phyloP scores from a whole-genome alignment of 2,329 filamentous ascomycete genomes.

The Neopestalotiopsis rosae region DNA sequence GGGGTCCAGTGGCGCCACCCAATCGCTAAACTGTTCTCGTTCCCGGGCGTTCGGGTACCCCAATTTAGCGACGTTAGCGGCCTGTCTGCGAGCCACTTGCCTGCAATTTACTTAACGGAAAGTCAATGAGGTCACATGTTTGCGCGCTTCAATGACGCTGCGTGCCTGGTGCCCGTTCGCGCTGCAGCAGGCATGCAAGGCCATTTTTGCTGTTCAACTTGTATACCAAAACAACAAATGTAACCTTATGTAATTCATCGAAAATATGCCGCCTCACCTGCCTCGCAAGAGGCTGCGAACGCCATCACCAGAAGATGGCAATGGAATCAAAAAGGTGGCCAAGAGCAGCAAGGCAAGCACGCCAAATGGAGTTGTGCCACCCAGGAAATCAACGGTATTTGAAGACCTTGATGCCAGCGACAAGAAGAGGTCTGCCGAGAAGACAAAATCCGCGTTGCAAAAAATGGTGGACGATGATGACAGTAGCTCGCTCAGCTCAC shows the following conservation, averaged over 20 bases:
- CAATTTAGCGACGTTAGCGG: conserved; percentile 14
- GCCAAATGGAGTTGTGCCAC: conserved; percentile 30
- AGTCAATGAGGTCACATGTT: conserved; percentile 19
- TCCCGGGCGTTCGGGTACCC: conserved; percentile 6
- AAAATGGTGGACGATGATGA: conserved; percentile 50
- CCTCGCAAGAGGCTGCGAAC: conserved; percentile 70
- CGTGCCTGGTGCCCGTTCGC: not conserved
- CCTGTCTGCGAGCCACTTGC: not conserved
- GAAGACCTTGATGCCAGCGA: conserved; percentile 62
- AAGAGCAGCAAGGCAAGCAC: conserved; percentile 32
- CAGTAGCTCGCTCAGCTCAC: conserved; percentile 55
- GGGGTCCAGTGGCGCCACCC: conserved; percentile 15
- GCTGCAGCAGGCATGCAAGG: not conserved
- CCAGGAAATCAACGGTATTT: conserved; percentile 63
- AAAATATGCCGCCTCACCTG: conserved; percentile 69
- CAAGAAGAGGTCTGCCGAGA: conserved; percentile 49
- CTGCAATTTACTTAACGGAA: not conserved
- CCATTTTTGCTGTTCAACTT: not conserved
- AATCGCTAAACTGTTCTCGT: conserved; percentile 16
- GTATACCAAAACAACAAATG: not conserved
- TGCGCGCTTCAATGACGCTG: conserved; percentile 17
- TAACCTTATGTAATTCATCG: not conserved
- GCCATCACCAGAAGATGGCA: conserved; percentile 41
- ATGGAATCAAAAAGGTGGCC: conserved; percentile 33
- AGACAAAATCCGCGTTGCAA: conserved; percentile 47